Evolutionary conservation across 805 yeast genomes (phyloP).

Genomic region (Candida chauliodis): DNA sequence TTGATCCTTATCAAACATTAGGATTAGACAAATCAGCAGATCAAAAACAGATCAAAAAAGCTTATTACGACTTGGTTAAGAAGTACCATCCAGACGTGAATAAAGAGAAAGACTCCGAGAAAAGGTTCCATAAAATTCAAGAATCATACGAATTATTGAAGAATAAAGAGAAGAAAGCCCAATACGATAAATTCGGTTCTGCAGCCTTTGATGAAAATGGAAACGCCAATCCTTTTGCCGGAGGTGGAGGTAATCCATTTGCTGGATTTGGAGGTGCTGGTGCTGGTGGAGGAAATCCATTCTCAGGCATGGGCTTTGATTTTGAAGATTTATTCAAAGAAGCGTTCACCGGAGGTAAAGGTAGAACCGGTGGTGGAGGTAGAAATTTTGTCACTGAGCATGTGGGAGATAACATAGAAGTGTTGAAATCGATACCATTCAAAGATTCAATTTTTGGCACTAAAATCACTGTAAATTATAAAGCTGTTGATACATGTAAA

Average conservation of each 20-base stretch:
- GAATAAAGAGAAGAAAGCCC: conserved; percentile 79
- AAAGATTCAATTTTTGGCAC: conserved; percentile 87
- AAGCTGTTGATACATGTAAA: conserved; percentile 70
- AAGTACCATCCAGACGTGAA: conserved; percentile 95
- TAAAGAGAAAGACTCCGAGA: conserved; percentile 84
- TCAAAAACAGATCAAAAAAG: conserved; percentile 85
- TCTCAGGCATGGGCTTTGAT: conserved; percentile 50
- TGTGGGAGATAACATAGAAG: conserved; percentile 86
- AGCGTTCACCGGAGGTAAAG: conserved; percentile 44
- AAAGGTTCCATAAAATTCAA: conserved; percentile 86
- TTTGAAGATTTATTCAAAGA: conserved; percentile 45
- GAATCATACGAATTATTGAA: conserved; percentile 90
- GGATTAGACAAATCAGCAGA: conserved; percentile 75
- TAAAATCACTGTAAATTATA: conserved; percentile 61
- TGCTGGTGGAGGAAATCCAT: conserved; percentile 42
- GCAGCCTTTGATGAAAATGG: conserved; percentile 71
- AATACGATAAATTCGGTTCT: conserved; percentile 89
- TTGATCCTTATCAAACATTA: conserved; percentile 80
- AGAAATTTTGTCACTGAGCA: conserved; percentile 65
- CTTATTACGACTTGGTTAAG: conserved; percentile 90
- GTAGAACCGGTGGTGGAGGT: conserved; percentile 34
- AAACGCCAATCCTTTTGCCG: conserved; percentile 46
- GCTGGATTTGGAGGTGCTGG: conserved; percentile 33
- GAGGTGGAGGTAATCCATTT: conserved; percentile 47
- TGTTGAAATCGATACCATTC: conserved; percentile 67